Evolutionary conservation across 2,329 filamentous ascomycete species (phyloP), one percentile per base, ranked within the genome.

Genomic region (Sporothrix schenckii): DNA sequence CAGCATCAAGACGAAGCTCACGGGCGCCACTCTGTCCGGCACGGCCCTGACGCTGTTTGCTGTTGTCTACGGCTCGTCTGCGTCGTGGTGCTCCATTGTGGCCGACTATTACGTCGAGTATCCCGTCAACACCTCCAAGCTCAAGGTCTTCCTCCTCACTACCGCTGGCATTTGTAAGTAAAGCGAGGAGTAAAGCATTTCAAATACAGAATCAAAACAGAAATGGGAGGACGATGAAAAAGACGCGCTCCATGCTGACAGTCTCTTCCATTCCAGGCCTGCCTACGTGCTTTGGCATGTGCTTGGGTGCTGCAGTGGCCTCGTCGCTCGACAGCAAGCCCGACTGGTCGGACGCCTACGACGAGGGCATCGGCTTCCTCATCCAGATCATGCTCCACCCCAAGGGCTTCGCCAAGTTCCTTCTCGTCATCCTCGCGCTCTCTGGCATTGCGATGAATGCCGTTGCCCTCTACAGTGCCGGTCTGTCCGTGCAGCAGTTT

Each of bases 231-330:
- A 6, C 10, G 27, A 30, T 30, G 21, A 34, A 30, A 19, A 50
- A 7, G 7, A 34, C 6, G 34, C 34, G 34, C 5, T 34, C 6
- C 34, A 7, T 34, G 34, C 34, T 34, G 34, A 34, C 34, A 34
- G 34, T 30, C 4, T 34, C 34, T 34, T 34, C 34, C 5, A 34
- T 34, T 11, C 19, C 34, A 74, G 78, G 78, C 13, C 77, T 85
- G 13, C 83, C 83, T 0, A 86, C 83, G 0, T 82, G 80, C 54
- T 80, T 86, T 67, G 83, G 83, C 70, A 90, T 91, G 87, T 83
- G 82, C 1, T 83, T 90, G 0, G 88, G 88, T 10, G 86, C 88
- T 11, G 88, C 88, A 13, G 87, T 91, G 65, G 87, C 84, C 21
- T 87, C 87, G 3, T 86, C 87, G 30, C 82, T 88, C 2, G 80